A percentile compares a stretch with the other conserved stretches of the same genome.
Evolutionary conservation across 192 early-diverging fungal genomes (phyloP).

Genomic region (Fimicolochytrium jonesii): DNA sequence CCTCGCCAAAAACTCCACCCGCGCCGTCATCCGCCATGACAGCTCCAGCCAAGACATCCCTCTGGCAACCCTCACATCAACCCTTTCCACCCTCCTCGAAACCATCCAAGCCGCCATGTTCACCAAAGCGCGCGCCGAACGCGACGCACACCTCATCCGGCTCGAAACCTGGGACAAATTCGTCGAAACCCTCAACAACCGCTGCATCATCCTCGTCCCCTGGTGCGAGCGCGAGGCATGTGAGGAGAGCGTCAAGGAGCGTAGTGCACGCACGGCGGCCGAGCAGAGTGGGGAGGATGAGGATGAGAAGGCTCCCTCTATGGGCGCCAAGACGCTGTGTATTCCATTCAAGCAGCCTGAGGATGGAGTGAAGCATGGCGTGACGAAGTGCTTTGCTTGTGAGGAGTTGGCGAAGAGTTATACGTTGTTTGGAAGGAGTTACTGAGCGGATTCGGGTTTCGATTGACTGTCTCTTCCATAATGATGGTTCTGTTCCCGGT

Average conservation of each 20-base stretch:
- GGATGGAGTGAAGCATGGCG: conserved; percentile 74
- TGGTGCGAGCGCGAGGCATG: conserved; percentile 92
- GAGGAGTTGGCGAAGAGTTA: conserved; percentile 46
- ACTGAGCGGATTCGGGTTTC: too few species aligned
- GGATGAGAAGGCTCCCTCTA: conserved; percentile 96
- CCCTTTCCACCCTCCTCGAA: conserved; percentile 59
- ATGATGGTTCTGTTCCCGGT: too few species aligned
- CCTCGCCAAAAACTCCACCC: conserved; percentile 71
- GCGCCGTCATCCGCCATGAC: conserved; percentile 80
- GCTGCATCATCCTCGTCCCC: conserved; percentile 83
- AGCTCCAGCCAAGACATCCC: conserved; percentile 58
- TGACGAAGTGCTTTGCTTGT: conserved; percentile 81
- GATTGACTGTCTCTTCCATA: too few species aligned
- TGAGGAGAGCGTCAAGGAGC: conserved; percentile 96
- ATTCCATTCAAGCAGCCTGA: conserved; percentile 92
- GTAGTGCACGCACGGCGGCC: conserved; percentile 58
- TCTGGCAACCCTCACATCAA: conserved; percentile 53
- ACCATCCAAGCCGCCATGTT: conserved; percentile 91
- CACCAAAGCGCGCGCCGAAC: conserved; percentile 68
- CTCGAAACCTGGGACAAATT: conserved; percentile 91
- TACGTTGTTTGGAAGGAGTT: conserved; percentile 54
- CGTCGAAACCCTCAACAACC: conserved; percentile 82
- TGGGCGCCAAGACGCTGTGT: conserved; percentile 99
- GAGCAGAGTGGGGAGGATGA: conserved; percentile 57
- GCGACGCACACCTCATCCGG: conserved; percentile 69